Percentiles rank a stretch among this genome's conserved stretches.
Evolutionary conservation across 768 basidiomycete species (phyloP).

Genomic region (Coprinopsis marcescibilis): DNA sequence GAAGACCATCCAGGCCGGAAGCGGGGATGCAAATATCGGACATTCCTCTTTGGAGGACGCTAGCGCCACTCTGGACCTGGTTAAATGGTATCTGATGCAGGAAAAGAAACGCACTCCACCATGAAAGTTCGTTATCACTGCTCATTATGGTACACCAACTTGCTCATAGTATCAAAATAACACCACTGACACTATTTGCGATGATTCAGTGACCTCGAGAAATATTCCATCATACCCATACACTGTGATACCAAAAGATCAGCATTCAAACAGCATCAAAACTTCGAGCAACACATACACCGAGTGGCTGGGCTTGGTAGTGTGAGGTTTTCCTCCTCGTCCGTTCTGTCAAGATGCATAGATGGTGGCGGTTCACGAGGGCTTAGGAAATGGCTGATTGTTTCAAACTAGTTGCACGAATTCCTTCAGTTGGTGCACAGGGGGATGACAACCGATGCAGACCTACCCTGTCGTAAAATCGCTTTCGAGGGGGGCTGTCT

Average conservation of each 20-base stretch:
- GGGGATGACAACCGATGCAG: background rate
- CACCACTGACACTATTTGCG: constrained; percentile 70
- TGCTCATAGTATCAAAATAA: constrained; percentile 43
- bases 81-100: constrained; percentile 76
- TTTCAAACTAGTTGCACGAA: constrained; percentile 55
- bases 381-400: constrained; percentile 70
- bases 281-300: constrained; percentile 37
- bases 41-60: constrained; percentile 94
- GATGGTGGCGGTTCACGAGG: constrained; percentile 72
- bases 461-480: constrained; percentile 62
- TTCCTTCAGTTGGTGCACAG: background rate
- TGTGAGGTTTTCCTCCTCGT: constrained; percentile 66
- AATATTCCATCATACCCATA: constrained; percentile 80
- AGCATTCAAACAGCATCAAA: constrained; percentile 8
- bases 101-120: constrained; percentile 31
- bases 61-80: constrained; percentile 79
- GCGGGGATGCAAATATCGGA: constrained; percentile 64
- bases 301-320: constrained; percentile 60
- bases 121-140: background rate
- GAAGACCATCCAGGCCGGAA: constrained; percentile 61
- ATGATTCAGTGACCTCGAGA: constrained; percentile 71
- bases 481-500: constrained; percentile 74
- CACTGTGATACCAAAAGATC: constrained; percentile 31
- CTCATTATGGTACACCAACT: background rate
- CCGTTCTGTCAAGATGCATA: constrained; percentile 76